Evolutionary conservation across 345 rosid species (phyloP).

Genomic region (Eucalyptus albens): DNA sequence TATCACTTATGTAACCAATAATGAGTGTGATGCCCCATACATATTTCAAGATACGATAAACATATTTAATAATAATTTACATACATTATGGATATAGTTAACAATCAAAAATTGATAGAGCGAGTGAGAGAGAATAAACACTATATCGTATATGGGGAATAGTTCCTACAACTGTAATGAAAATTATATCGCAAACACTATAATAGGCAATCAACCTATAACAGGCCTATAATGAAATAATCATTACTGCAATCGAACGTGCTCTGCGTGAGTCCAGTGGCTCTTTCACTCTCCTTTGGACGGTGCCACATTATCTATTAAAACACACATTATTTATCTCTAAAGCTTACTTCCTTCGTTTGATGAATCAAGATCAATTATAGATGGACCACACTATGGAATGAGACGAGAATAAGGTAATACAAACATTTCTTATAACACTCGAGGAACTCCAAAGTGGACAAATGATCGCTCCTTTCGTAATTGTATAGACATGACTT

Average conservation of each 20-base stretch:
- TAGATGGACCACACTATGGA: not conserved
- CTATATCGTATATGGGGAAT: not conserved
- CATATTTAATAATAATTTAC: not conserved
- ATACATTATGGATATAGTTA: not conserved
- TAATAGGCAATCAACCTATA: not conserved
- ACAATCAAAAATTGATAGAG: not conserved
- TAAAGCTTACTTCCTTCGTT: not conserved
- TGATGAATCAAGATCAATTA: not conserved
- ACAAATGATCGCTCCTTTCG: not conserved
- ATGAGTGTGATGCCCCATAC: not conserved
- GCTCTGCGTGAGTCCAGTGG: not conserved
- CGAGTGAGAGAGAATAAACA: not conserved
- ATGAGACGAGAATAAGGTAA: not conserved
- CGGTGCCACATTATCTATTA: not conserved
- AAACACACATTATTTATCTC: not conserved
- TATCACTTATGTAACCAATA: not conserved
- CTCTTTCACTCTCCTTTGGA: not conserved
- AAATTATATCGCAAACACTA: not conserved
- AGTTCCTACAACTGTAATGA: not conserved
- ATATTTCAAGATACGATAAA: not conserved
- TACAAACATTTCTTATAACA: not conserved
- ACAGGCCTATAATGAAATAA: not conserved
- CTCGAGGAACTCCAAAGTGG: not conserved
- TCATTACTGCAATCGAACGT: not conserved
- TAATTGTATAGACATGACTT: not conserved